Conservation (phyloP, 768 basidiomycete species). For the Mycena galericulata region DNA sequence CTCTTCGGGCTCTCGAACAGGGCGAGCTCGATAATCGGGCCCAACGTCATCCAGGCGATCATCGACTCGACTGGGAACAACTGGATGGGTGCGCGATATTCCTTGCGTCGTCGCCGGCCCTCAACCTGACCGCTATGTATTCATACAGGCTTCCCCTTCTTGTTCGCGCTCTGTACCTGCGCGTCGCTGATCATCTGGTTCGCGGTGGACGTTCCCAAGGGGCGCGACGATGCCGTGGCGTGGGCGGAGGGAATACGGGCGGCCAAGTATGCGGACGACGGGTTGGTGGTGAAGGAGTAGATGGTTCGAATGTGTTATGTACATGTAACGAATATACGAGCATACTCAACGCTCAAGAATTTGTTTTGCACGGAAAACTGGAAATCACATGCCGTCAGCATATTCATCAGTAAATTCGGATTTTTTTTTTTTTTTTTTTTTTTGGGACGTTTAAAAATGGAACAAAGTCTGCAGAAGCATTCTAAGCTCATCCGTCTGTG, state of each 20-base stretch:
- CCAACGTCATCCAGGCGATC: slow-evolving; percentile 87
- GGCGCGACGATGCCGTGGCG: slow-evolving; percentile 67
- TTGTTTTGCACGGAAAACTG: too few relatives aligned
- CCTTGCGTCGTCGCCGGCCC: not conserved
- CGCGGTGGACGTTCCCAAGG: slow-evolving; percentile 71
- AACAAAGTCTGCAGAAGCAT: not conserved
- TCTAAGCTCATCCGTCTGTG: not conserved
- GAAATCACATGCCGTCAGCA: too few relatives aligned
- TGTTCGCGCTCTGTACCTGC: slow-evolving; percentile 75
- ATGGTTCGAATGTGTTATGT: too few relatives aligned
- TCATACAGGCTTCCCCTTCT: slow-evolving; percentile 76
- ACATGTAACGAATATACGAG: too few relatives aligned
- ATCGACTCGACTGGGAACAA: slow-evolving; percentile 78
- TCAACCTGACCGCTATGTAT: too few relatives aligned
- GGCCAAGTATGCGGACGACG: slow-evolving; percentile 33
- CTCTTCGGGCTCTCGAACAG: slow-evolving; percentile 88
- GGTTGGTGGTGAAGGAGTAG: slow-evolving; percentile 31
- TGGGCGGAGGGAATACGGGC: slow-evolving; percentile 60
- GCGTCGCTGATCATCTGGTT: slow-evolving; percentile 87
- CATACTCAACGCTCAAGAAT: too few relatives aligned
- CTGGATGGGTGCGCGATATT: slow-evolving; percentile 64
- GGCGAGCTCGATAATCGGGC: slow-evolving; percentile 89
- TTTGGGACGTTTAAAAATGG: not conserved
- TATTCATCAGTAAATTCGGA: too few relatives aligned
- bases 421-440: not conserved